Percentiles rank a stretch among this genome's conserved stretches.
These are phyloP conservation scores for Yamadazyma aaseri DNA, from an alignment of 1,139 yeast genomes.

Conservation along the genomic window DNA sequence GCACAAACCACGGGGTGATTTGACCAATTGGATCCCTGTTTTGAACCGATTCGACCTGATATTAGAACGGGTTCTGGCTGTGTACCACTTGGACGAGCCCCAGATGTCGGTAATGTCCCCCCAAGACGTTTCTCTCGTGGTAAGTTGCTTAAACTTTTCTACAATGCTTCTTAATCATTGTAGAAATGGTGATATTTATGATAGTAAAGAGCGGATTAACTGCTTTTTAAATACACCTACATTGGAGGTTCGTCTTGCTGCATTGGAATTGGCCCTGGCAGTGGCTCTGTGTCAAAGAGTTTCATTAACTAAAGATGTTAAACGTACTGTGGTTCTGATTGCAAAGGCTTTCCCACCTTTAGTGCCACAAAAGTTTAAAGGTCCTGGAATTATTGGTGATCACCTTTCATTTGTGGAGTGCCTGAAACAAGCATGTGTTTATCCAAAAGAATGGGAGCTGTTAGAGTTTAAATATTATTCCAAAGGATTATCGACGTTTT, in stretches of 20 bases:
- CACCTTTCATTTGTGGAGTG: slow-evolving; percentile 58
- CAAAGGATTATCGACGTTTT: slow-evolving; percentile 1
- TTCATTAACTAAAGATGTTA: slow-evolving; percentile 42
- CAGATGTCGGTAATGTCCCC: slow-evolving; percentile 44
- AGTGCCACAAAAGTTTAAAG: slow-evolving; percentile 28
- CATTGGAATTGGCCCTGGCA: slow-evolving; percentile 62
- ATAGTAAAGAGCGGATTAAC: slow-evolving; percentile 63
- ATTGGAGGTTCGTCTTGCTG: slow-evolving; percentile 57
- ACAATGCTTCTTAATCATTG: slow-evolving; percentile 67
- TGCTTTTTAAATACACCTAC: slow-evolving; percentile 61
- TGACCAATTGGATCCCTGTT: slow-evolving; percentile 75
- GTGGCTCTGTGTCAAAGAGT: slow-evolving; percentile 54
- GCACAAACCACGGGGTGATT: slow-evolving; percentile 71
- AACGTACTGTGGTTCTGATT: slow-evolving; percentile 47
- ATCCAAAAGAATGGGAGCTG: slow-evolving; percentile 58
- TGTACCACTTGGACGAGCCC: slow-evolving; percentile 53
- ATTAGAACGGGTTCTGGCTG: slow-evolving; percentile 51
- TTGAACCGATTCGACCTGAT: slow-evolving; percentile 74
- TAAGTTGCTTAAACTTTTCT: slow-evolving; percentile 61
- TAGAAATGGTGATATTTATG: slow-evolving; percentile 63
- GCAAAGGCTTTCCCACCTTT: slow-evolving; percentile 56
- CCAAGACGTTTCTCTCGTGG: slow-evolving; percentile 47
- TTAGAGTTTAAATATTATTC: slow-evolving; percentile 58
- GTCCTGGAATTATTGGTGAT: slow-evolving; percentile 33
- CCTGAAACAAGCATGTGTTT: slow-evolving; percentile 42